Conservation (phyloP, 1,284 basidiomycete species). For the Gastroboletus turbinatus region DNA sequence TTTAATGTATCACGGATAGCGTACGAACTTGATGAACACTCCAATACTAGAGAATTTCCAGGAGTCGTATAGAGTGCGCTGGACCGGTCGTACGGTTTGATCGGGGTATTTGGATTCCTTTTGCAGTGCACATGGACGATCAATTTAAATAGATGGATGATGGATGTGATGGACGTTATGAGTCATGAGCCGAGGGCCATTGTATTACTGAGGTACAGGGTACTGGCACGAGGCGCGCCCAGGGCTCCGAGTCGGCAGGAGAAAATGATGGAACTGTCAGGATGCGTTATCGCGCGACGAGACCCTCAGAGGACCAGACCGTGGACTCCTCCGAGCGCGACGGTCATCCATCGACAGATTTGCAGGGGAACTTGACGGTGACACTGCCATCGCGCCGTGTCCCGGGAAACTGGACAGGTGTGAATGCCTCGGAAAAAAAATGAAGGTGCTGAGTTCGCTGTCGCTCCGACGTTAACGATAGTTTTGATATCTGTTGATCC, state of each 20-base stretch:
- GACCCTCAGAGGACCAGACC: neutral
- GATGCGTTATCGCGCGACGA: neutral
- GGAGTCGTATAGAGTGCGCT: neutral
- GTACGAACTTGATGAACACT: constrained; percentile 25
- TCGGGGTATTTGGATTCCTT: too few relatives aligned
- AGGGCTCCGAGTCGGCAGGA: neutral
- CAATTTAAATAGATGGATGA: too few relatives aligned
- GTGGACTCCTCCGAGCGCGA: neutral
- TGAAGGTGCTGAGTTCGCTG: neutral
- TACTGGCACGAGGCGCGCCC: neutral
- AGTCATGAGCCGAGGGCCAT: too few relatives aligned
- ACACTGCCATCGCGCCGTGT: constrained; percentile 27
- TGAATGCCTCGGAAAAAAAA: neutral
- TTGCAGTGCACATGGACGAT: too few relatives aligned
- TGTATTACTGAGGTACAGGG: neutral
- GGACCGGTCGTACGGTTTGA: neutral
- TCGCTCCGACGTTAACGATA: neutral
- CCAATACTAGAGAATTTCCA: constrained; percentile 8
- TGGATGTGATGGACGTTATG: too few relatives aligned
- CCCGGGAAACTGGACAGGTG: constrained; percentile 25
- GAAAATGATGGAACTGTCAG: neutral
- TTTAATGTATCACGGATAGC: constrained; percentile 27
- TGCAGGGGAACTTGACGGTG: neutral
- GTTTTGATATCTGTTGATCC: neutral
- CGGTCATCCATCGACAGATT: neutral